phyloP scores from a whole-genome alignment of 2,329 filamentous ascomycete genomes.

The Alternaria atra region DNA sequence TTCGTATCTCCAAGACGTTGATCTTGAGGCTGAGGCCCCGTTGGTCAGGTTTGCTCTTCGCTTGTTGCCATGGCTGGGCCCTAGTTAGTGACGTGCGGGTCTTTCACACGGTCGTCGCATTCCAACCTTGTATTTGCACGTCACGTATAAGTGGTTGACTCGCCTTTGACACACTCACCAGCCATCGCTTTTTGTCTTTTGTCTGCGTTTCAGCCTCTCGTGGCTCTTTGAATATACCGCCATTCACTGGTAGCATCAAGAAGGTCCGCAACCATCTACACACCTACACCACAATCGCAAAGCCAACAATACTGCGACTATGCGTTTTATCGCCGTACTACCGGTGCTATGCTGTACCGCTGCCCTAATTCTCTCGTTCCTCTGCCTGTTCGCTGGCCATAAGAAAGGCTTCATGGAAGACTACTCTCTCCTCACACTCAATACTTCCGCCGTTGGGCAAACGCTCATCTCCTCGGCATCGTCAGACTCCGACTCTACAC shows the following conservation, averaged over 20 bases:
- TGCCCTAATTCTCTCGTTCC: conserved; percentile 66
- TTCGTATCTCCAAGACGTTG: conserved; percentile 6
- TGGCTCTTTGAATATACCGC: conserved; percentile 1
- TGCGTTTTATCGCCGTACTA: conserved; percentile 60
- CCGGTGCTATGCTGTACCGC: conserved; percentile 61
- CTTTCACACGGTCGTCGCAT: conserved; percentile 5
- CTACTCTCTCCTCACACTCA: conserved; percentile 67
- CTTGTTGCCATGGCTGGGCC: conserved; percentile 21
- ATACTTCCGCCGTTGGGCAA: conserved; percentile 64
- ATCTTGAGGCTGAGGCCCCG: conserved; percentile 33
- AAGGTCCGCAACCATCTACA: neutral
- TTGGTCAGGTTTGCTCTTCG: conserved; percentile 20
- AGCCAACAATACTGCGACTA: conserved; percentile 29
- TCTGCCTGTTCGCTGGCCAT: conserved; percentile 69
- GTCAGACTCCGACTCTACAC: conserved; percentile 34
- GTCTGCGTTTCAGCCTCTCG: conserved; percentile 4
- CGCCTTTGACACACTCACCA: neutral
- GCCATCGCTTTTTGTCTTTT: conserved; percentile 9
- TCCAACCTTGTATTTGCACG: conserved; percentile 5
- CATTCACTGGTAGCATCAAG: neutral
- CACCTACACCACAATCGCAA: conserved; percentile 1
- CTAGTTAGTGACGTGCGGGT: conserved; percentile 16
- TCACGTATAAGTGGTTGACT: conserved; percentile 17
- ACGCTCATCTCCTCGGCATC: conserved; percentile 41
- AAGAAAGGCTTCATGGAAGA: conserved; percentile 65